phyloP scores from a whole-genome alignment of 2,329 filamentous ascomycete species.

The Microsporum canis region DNA sequence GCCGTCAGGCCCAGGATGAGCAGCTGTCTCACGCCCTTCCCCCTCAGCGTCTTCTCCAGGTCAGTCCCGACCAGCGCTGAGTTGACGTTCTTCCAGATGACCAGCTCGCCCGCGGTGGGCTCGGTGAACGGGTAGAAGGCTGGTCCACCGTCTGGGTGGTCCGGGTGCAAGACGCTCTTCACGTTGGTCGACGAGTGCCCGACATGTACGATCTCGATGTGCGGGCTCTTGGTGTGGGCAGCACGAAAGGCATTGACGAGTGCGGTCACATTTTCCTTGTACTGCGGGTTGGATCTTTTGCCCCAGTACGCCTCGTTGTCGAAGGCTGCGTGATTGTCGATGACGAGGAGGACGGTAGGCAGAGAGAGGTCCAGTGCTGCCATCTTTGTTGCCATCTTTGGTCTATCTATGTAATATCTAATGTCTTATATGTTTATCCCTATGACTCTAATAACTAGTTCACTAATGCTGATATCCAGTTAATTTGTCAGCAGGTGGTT shows the following conservation, averaged over 20 bases:
- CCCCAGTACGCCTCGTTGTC: constrained; percentile 32
- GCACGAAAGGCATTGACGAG: constrained; percentile 30
- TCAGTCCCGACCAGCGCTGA: constrained; percentile 38
- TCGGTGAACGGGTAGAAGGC: constrained; percentile 24
- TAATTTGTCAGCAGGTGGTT: neutral
- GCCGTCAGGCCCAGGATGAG: constrained; percentile 37
- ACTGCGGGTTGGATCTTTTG: constrained; percentile 35
- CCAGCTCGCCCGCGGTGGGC: constrained; percentile 25
- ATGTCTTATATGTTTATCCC: neutral
- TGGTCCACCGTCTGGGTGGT: constrained; percentile 20
- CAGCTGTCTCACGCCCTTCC: constrained; percentile 27
- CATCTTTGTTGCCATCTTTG: neutral
- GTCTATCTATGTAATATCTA: neutral
- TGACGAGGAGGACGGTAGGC: constrained; percentile 37
- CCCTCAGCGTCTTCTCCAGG: constrained; percentile 30
- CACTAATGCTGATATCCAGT: neutral
- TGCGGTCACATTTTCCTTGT: constrained; percentile 33
- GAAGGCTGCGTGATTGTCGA: constrained; percentile 40
- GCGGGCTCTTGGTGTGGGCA: constrained; percentile 11
- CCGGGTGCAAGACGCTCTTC: constrained; percentile 28
- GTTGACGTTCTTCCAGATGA: constrained; percentile 38
- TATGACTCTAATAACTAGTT: neutral
- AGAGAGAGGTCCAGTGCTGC: constrained; percentile 2
- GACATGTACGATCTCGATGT: constrained; percentile 35
- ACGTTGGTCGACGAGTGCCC: constrained; percentile 33